A percentile compares a stretch with the other conserved stretches of the same genome.
Evolutionary conservation across 2,329 filamentous ascomycete genomes (phyloP).

Genomic region (Claviceps purpurea): DNA sequence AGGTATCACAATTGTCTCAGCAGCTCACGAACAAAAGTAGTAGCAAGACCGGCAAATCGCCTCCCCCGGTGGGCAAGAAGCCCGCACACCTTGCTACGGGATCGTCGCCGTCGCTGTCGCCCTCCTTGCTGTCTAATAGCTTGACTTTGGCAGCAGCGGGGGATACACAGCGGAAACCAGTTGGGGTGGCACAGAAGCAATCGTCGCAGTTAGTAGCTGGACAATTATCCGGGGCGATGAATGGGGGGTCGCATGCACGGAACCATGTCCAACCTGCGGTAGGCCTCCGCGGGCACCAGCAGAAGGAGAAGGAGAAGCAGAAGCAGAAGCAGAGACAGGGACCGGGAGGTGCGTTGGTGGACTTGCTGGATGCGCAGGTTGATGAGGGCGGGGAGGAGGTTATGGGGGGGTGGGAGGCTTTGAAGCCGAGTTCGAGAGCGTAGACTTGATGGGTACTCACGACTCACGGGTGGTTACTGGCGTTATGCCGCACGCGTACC

Average conservation of each 20-base stretch:
- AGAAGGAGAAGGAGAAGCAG: not conserved
- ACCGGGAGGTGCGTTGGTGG: slow-evolving; percentile 12
- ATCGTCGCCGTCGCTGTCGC: slow-evolving; percentile 10
- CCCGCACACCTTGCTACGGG: slow-evolving; percentile 37
- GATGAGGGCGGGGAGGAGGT: slow-evolving; percentile 26
- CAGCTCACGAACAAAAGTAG: slow-evolving; percentile 19
- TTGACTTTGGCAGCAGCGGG: not conserved
- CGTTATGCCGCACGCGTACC: no score
- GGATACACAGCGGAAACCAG: not conserved
- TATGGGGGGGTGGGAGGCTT: slow-evolving; percentile 40
- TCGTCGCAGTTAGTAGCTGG: not conserved
- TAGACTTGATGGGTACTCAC: slow-evolving; percentile 1
- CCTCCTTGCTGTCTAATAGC: slow-evolving; percentile 5
- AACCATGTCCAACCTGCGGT: no score
- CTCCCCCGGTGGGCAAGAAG: slow-evolving; percentile 50
- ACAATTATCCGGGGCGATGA: slow-evolving; percentile 6
- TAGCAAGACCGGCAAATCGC: slow-evolving; percentile 18
- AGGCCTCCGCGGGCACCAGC: not conserved
- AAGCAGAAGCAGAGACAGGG: not conserved
- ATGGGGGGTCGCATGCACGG: slow-evolving; percentile 2
- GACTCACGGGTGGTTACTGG: no score
- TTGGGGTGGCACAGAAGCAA: slow-evolving; percentile 1
- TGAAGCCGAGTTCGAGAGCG: slow-evolving; percentile 31
- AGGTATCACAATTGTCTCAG: slow-evolving; percentile 19
- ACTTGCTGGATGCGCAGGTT: slow-evolving; percentile 34